Conservation (phyloP, 108 stramenopile species). For the Pseudonitzschia multistriata region DNA sequence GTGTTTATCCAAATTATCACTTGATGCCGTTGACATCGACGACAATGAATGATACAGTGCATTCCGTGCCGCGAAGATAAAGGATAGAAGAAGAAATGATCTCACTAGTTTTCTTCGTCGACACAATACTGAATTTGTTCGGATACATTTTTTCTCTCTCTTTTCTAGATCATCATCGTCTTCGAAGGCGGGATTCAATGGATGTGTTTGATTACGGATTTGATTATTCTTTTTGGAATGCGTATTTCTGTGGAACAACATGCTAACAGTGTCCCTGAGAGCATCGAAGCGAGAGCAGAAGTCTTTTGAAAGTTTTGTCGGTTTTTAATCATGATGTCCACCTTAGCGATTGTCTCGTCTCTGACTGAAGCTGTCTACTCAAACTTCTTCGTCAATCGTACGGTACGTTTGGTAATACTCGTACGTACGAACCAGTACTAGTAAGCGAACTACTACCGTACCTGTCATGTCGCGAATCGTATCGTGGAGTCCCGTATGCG, state of each 20-base stretch:
- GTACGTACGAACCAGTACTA: too few relatives aligned
- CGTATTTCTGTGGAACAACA: slow-evolving; percentile 6
- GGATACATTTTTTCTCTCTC: not conserved
- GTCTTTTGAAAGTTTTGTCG: too few relatives aligned
- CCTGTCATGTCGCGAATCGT: too few relatives aligned
- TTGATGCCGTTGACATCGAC: not conserved
- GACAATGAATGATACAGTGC: not conserved
- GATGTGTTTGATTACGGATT: not conserved
- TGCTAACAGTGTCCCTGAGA: not conserved
- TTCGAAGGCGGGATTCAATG: not conserved
- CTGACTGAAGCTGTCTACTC: too few relatives aligned
- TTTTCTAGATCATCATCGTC: not conserved
- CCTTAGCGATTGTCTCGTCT: too few relatives aligned
- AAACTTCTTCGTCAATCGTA: not conserved
- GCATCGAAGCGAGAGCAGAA: not conserved
- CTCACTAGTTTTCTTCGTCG: not conserved
- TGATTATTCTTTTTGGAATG: slow-evolving; percentile 2
- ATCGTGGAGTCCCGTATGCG: too few relatives aligned
- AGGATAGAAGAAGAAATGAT: not conserved
- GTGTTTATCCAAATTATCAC: not conserved
- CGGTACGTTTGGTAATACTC: too few relatives aligned
- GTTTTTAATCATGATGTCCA: too few relatives aligned
- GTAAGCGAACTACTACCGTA: too few relatives aligned
- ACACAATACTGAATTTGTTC: not conserved
- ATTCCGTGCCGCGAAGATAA: not conserved